Evolutionary conservation across 1,139 yeast genomes (phyloP).

Genomic region (Blastobotrys proliferans): DNA sequence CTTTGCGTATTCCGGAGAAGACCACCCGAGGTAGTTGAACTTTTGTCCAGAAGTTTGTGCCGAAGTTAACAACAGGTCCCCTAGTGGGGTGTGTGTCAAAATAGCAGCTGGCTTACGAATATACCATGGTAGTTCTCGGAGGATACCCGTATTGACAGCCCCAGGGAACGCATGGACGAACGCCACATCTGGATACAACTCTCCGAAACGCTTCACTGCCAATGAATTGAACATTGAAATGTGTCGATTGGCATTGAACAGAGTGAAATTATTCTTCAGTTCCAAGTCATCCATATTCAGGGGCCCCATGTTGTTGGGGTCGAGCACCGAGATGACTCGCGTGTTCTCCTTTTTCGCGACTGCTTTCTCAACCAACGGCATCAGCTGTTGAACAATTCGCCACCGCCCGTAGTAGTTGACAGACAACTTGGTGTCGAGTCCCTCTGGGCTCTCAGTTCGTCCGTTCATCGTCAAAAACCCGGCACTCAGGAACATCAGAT

Average conservation of each 20-base stretch:
- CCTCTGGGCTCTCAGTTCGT: conserved; percentile 30
- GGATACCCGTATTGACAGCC: conserved; percentile 25
- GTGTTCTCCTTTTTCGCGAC: conserved; percentile 26
- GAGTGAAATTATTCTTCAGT: conserved; percentile 23
- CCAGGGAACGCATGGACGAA: conserved; percentile 33
- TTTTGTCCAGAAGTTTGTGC: conserved; percentile 25
- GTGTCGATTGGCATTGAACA: conserved; percentile 15
- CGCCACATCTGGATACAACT: conserved; percentile 26
- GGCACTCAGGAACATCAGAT: conserved; percentile 26
- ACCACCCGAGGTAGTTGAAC: conserved; percentile 23
- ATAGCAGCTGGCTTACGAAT: conserved; percentile 16
- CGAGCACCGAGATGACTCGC: conserved; percentile 30
- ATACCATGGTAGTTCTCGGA: conserved; percentile 26
- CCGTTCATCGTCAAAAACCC: conserved; percentile 25
- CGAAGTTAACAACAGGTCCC: conserved; percentile 11
- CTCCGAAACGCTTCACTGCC: conserved; percentile 25
- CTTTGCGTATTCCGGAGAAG: conserved; percentile 21
- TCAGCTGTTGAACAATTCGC: conserved; percentile 24
- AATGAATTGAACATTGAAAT: conserved; percentile 24
- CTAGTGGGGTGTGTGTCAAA: conserved; percentile 1
- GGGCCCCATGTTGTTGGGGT: conserved; percentile 26
- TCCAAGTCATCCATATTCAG: conserved; percentile 28
- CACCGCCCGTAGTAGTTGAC: conserved; percentile 31
- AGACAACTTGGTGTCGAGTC: conserved; percentile 28
- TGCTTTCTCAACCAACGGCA: conserved; percentile 28